phyloP scores from a whole-genome alignment of 768 basidiomycete genomes.

The Kwoniella dejecticola region DNA sequence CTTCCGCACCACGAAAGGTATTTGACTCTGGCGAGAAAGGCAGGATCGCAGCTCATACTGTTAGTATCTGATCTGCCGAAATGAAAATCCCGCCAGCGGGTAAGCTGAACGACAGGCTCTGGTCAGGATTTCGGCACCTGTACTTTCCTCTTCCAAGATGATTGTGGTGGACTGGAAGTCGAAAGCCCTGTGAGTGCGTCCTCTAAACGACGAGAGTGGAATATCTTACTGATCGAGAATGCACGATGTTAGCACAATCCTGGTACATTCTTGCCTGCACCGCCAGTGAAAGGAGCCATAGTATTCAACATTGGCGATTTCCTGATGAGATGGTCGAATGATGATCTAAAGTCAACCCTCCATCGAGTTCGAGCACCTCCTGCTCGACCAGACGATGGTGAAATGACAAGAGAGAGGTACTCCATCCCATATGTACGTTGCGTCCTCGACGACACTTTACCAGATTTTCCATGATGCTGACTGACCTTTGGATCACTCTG shows the following conservation, averaged over 20 bases:
- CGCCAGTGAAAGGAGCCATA: constrained; percentile 50
- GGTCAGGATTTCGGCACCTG: constrained; percentile 62
- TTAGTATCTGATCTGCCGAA: background rate
- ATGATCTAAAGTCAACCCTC: constrained; percentile 50
- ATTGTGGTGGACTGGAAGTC: constrained; percentile 66
- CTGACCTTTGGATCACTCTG: too few species aligned
- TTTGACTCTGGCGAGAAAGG: constrained; percentile 29
- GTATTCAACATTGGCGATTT: constrained; percentile 49
- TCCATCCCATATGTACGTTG: constrained; percentile 63
- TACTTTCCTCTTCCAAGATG: constrained; percentile 66
- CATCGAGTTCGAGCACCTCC: constrained; percentile 50
- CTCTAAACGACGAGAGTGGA: background rate
- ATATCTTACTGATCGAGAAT: background rate
- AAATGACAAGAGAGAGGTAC: constrained; percentile 62
- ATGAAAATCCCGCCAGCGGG: too few species aligned
- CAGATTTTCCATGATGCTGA: background rate
- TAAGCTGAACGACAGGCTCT: too few species aligned
- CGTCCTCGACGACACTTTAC: background rate
- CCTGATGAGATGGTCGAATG: constrained; percentile 49
- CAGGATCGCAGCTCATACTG: constrained; percentile 29
- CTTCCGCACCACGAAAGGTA: constrained; percentile 21
- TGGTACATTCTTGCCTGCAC: constrained; percentile 53
- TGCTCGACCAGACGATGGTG: constrained; percentile 29
- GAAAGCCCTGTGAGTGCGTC: constrained; percentile 60
- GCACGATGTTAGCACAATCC: constrained; percentile 34